phyloP scores from a whole-genome alignment of 495 filamentous ascomycete species.

The Letharia columbiana region DNA sequence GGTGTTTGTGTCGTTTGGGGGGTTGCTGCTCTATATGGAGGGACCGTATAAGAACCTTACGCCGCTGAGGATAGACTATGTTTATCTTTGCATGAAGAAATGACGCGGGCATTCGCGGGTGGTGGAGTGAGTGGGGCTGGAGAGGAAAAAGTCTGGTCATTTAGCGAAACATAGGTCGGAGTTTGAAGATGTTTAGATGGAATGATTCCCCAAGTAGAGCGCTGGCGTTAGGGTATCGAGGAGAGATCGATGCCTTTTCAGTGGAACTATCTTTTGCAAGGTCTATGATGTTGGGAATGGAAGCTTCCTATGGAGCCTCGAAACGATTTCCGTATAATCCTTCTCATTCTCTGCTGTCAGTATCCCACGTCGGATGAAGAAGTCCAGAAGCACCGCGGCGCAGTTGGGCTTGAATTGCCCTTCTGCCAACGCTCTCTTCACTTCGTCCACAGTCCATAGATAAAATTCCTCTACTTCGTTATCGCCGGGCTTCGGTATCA shows the following conservation, averaged over 20 bases:
- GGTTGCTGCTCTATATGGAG: conserved; percentile 78
- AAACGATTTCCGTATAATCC: conserved; percentile 67
- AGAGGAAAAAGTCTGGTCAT: background rate
- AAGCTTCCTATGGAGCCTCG: conserved; percentile 67
- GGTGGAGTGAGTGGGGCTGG: background rate
- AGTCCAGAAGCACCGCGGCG: conserved; percentile 72
- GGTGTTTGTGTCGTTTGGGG: conserved; percentile 86
- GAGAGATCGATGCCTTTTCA: conserved; percentile 22
- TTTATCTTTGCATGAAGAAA: conserved; percentile 91
- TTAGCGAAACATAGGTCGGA: conserved; percentile 3
- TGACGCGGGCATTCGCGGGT: conserved; percentile 30
- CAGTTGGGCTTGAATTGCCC: conserved; percentile 94
- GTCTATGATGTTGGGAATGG: conserved; percentile 61
- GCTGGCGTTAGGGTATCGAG: conserved; percentile 30
- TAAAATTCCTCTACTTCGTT: conserved; percentile 83
- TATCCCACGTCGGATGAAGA: conserved; percentile 81
- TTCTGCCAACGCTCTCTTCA: conserved; percentile 56
- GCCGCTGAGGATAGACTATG: conserved; percentile 80
- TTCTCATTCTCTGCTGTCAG: conserved; percentile 74
- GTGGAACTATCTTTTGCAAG: conserved; percentile 7
- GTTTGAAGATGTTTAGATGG: conserved; percentile 1
- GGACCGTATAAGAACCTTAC: conserved; percentile 94
- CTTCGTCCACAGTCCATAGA: conserved; percentile 64
- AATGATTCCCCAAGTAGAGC: conserved; percentile 21
- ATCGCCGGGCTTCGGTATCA: conserved; percentile 67